Percentiles rank a stretch among this genome's conserved stretches.
Evolutionary conservation across 1,139 yeast species (phyloP).

Genomic region (Scheffersomyces quercinus): DNA sequence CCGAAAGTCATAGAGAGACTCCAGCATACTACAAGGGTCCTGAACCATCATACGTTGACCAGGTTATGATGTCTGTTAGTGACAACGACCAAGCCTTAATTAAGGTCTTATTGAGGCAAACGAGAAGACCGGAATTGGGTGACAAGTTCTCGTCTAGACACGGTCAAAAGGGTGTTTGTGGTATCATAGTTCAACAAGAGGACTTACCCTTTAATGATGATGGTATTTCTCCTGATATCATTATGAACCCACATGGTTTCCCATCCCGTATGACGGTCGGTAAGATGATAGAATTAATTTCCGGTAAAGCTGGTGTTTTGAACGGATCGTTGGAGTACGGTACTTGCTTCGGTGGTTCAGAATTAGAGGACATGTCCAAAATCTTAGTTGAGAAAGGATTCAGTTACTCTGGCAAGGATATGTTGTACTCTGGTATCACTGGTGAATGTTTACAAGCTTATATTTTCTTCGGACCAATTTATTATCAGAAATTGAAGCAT

Average conservation of each 20-base stretch:
- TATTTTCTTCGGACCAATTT: slow-evolving; percentile 97
- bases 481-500: slow-evolving; percentile 96
- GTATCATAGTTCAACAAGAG: slow-evolving; percentile 93
- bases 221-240: slow-evolving; percentile 91
- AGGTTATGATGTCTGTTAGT: slow-evolving; percentile 95
- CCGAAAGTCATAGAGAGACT: slow-evolving; percentile 78
- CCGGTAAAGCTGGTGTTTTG: slow-evolving; percentile 97
- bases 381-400: slow-evolving; percentile 89
- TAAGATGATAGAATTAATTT: slow-evolving; percentile 92
- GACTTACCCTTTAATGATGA: slow-evolving; percentile 93
- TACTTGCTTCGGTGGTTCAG: slow-evolving; percentile 97
- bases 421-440: slow-evolving; percentile 97
- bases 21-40: slow-evolving; percentile 93
- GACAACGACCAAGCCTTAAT: slow-evolving; percentile 94
- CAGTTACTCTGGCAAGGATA: slow-evolving; percentile 94
- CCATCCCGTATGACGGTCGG: slow-evolving; percentile 99
- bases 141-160: slow-evolving; percentile 97
- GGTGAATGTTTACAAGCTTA: slow-evolving; percentile 98
- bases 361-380: slow-evolving; percentile 93
- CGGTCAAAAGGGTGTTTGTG: slow-evolving; percentile 99
- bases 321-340: slow-evolving; percentile 93
- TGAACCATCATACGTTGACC: slow-evolving; percentile 92
- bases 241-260: slow-evolving; percentile 99
- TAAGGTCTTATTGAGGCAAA: slow-evolving; percentile 88
- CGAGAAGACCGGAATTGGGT: slow-evolving; percentile 97